These are phyloP conservation scores for Penicillium rolfsii DNA, from an alignment of 2,329 filamentous ascomycete species.

Conservation along the genomic window DNA sequence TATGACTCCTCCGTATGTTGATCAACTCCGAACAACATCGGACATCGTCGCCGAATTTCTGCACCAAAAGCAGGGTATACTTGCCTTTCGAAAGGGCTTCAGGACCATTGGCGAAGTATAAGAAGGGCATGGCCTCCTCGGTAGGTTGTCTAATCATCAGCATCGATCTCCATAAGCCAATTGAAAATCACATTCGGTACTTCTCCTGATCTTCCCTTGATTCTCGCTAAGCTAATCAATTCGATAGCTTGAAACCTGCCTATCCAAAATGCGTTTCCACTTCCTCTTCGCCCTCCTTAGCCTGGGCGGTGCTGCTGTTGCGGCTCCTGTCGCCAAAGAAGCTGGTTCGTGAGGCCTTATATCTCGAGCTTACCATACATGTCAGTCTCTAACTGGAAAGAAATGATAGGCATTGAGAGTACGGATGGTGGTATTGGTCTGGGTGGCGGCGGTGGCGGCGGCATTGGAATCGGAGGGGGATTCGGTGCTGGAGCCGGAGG, in stretches of 20 bases:
- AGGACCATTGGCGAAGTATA: slow-evolving; percentile 9
- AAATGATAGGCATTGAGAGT: slow-evolving; percentile 3
- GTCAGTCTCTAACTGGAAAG: neutral
- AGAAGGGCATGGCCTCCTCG: neutral
- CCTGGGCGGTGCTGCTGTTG: slow-evolving; percentile 18
- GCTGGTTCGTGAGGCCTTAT: slow-evolving; percentile 14
- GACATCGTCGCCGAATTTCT: slow-evolving; percentile 17
- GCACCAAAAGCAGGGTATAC: slow-evolving; percentile 4
- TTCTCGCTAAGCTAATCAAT: neutral
- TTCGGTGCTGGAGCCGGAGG: slow-evolving; percentile 10
- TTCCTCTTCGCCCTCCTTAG: slow-evolving; percentile 18
- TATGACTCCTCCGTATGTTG: slow-evolving; percentile 13
- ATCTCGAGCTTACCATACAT: neutral
- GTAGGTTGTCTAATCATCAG: neutral
- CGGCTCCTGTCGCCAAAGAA: slow-evolving; percentile 18
- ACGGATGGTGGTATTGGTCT: slow-evolving; percentile 2
- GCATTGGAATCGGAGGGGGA: slow-evolving; percentile 7
- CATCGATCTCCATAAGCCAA: neutral
- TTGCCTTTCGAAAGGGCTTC: too few relatives aligned
- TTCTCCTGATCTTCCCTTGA: neutral
- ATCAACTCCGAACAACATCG: slow-evolving; percentile 14
- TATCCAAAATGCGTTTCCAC: slow-evolving; percentile 13
- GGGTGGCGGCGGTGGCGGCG: slow-evolving; percentile 11
- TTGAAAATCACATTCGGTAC: neutral
- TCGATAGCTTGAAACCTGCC: neutral